phyloP scores from a whole-genome alignment of 371 early-diverging fungal species.

The Thermomucor indicae-seudaticae region DNA sequence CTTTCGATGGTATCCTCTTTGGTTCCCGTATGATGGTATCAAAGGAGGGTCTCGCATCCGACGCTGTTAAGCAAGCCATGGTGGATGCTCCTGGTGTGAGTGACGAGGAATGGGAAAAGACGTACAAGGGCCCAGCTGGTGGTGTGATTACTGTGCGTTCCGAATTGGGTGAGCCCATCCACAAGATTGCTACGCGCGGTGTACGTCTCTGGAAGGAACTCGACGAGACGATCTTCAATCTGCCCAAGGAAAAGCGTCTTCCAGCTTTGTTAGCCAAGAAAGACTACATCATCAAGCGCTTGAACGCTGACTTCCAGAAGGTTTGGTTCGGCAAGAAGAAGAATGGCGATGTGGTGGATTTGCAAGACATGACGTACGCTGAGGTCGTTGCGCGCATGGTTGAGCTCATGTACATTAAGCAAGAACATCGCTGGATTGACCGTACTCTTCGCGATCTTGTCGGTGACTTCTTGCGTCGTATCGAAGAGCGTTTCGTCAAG shows the following conservation, averaged over 20 bases:
- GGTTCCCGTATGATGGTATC: conserved; percentile 96
- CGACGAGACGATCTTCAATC: conserved; percentile 86
- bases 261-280: conserved; percentile 80
- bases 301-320: conserved; percentile 91
- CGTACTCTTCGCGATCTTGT: conserved; percentile 74
- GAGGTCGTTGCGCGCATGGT: conserved; percentile 85
- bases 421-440: conserved; percentile 88
- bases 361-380: conserved; percentile 92
- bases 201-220: conserved; percentile 94
- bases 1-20: conserved; percentile 92
- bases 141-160: conserved; percentile 93
- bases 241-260: conserved; percentile 88
- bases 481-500: conserved; percentile 89
- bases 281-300: conserved; percentile 87
- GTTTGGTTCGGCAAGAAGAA: conserved; percentile 94
- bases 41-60: conserved; percentile 83
- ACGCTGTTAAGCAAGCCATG: conserved; percentile 87
- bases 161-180: conserved; percentile 96
- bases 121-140: conserved; percentile 88
- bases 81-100: conserved; percentile 87
- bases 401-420: conserved; percentile 77
- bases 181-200: conserved; percentile 96
- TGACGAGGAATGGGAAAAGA: conserved; percentile 90
- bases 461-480: conserved; percentile 84
- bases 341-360: conserved; percentile 69